These are phyloP conservation scores for Arabidopsis hybrid DNA, from an alignment of 441 rosid genomes.

Conservation along the genomic window DNA sequence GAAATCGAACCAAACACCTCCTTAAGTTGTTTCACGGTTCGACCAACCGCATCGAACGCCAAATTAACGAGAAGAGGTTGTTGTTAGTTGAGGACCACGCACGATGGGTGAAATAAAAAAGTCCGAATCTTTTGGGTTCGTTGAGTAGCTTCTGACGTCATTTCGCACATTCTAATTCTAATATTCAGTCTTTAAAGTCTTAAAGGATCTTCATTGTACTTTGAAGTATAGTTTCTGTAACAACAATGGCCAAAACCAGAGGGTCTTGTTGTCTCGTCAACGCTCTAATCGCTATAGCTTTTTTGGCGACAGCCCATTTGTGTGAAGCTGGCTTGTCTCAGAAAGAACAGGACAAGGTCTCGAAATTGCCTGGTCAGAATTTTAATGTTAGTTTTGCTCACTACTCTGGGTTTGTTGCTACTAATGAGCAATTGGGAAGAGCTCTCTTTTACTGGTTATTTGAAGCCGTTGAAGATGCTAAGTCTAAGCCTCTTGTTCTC, in stretches of 20 bases:
- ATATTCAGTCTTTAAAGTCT: constrained; percentile 14
- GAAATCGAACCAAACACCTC: background rate
- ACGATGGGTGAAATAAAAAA: constrained; percentile 29
- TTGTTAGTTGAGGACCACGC: constrained; percentile 28
- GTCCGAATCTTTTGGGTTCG: constrained; percentile 27
- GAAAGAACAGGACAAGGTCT: constrained; percentile 70
- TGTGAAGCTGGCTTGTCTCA: constrained; percentile 49
- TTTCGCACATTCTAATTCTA: constrained; percentile 20
- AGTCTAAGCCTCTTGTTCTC: constrained; percentile 88
- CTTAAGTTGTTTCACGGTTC: constrained; percentile 1
- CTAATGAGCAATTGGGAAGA: constrained; percentile 70
- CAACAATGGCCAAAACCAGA: constrained; percentile 53
- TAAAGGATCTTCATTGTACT: background rate
- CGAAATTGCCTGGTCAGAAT: constrained; percentile 72
- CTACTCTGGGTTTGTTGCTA: constrained; percentile 78
- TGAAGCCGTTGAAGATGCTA: constrained; percentile 78
- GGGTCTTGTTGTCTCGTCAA: constrained; percentile 36
- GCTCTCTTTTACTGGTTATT: constrained; percentile 90
- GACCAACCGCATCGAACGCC: background rate
- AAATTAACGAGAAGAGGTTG: background rate
- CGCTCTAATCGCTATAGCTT: constrained; percentile 32
- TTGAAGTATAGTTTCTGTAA: constrained; percentile 12
- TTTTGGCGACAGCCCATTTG: constrained; percentile 45
- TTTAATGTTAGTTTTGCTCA: constrained; percentile 74
- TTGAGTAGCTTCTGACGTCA: constrained; percentile 36